Base-by-base conservation (phyloP, 2,329 filamentous ascomycete genomes). In the Ambrosiella cleistominuta region DNA sequence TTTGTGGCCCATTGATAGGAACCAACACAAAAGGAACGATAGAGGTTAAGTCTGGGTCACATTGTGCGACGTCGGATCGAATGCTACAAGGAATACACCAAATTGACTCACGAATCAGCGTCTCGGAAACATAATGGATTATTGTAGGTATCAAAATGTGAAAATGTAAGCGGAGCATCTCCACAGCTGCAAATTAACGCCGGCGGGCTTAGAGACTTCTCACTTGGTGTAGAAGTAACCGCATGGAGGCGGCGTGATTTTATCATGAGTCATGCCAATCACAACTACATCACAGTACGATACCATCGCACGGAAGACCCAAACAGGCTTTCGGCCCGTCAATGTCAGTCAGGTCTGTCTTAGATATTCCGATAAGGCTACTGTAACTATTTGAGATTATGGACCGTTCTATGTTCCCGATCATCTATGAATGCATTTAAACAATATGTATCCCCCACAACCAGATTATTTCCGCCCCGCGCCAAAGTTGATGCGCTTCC, bases 401-500 rank as follows among this genome's bases (percentile, higher is more conserved):
- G 27, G 27, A 27, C 19, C 19, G 47, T 51, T 36, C 47, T 51
- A 19, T 51, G 13, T 12, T 51, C 35, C 47, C 19, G 8, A 15
- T 11, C 6, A 9, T 11, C 7, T n/a, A 35, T 51, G 9, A 7
- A 17, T 13, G 3, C 11, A 5, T 15, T 17, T 9, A 51, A 35
- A 35, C 2, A 51, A 51, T 35, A 35, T 15, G 8, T 9, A 35
- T 51, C 17, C 39, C 6, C 3, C 11, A 27, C 47, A n/a, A 49
- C n/a, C 17, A 7, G 35, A n/a, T 65, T 61, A 76, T 65, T 78
- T 80, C 58, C 77, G 71, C 37, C 71, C 70, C 0, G 76, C 74
- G 13, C 78, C 78, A 66, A 81, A 81, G 64, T 77, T 77, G 2
- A 78, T 80, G 62, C 79, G 71, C 57, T 78, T 75, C 67, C 81